Evolutionary conservation across 2,329 filamentous ascomycete species (phyloP).

Genomic region (Trichoderma sp.): DNA sequence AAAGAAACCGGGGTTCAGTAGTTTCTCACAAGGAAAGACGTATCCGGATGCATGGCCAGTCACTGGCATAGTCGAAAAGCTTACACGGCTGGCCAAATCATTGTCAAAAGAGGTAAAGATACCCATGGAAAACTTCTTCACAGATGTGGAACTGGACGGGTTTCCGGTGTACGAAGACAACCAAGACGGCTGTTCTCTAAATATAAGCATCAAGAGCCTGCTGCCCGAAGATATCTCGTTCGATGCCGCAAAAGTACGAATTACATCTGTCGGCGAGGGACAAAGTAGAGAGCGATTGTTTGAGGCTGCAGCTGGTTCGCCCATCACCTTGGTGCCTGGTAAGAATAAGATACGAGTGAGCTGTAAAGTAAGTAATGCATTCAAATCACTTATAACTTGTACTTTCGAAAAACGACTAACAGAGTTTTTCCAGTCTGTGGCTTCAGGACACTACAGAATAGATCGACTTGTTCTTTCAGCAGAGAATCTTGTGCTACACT

Average conservation of each 20-base stretch:
- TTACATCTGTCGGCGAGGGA: slow-evolving; percentile 55
- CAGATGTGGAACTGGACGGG: slow-evolving; percentile 63
- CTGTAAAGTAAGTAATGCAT: slow-evolving; percentile 34
- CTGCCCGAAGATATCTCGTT: slow-evolving; percentile 68
- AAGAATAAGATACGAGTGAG: slow-evolving; percentile 40
- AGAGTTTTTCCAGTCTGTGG: slow-evolving; percentile 44
- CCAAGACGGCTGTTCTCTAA: slow-evolving; percentile 72
- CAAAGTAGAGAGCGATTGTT: slow-evolving; percentile 58
- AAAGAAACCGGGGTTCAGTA: slow-evolving; percentile 32
- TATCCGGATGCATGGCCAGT: slow-evolving; percentile 40
- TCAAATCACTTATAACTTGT: neutral
- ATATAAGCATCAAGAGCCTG: slow-evolving; percentile 67
- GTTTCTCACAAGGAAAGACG: slow-evolving; percentile 18
- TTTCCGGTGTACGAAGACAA: slow-evolving; percentile 67
- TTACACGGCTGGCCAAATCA: slow-evolving; percentile 46
- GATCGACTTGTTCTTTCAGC: slow-evolving; percentile 67
- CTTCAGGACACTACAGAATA: slow-evolving; percentile 72
- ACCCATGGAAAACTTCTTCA: slow-evolving; percentile 72
- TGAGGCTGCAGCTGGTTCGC: slow-evolving; percentile 26
- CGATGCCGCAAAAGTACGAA: slow-evolving; percentile 61
- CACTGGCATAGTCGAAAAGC: slow-evolving; percentile 47
- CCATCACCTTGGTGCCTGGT: slow-evolving; percentile 46
- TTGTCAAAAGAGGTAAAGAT: slow-evolving; percentile 61
- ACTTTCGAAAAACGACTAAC: slow-evolving; percentile 30
- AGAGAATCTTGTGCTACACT: slow-evolving; percentile 62